Conservation (phyloP, 2,329 filamentous ascomycete species). For the Trichoderma harzianum region DNA sequence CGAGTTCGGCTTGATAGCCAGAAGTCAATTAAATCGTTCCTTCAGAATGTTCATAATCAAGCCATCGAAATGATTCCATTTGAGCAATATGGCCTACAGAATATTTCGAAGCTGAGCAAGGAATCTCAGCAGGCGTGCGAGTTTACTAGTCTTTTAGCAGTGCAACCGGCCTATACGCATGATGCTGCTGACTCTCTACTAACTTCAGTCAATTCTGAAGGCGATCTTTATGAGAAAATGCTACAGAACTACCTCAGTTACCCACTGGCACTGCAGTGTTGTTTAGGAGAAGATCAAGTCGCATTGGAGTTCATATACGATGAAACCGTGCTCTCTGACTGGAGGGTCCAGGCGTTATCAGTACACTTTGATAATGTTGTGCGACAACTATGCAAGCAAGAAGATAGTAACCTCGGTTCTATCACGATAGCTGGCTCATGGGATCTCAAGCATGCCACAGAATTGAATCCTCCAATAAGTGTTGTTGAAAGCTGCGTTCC, state of each 20-base stretch:
- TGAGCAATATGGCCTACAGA: conserved; percentile 24
- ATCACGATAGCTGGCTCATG: neutral
- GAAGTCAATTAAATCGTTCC: conserved; percentile 18
- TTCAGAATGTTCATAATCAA: conserved; percentile 16
- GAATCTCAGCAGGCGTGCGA: conserved; percentile 23
- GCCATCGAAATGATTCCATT: conserved; percentile 9
- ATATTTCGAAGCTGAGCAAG: conserved; percentile 20
- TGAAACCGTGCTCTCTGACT: neutral
- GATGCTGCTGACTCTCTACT: neutral
- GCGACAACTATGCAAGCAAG: neutral
- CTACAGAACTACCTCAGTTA: conserved; percentile 13
- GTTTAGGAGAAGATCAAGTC: neutral
- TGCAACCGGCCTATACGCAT: conserved; percentile 20
- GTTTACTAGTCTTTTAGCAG: conserved; percentile 28
- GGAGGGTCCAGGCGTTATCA: neutral
- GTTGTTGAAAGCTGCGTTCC: conserved; percentile 26
- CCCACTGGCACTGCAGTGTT: neutral
- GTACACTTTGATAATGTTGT: conserved; percentile 1
- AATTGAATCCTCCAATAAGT: neutral
- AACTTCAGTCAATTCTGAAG: neutral
- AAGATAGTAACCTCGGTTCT: neutral
- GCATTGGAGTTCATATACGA: conserved; percentile 1
- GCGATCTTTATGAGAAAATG: neutral
- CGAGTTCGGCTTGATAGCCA: conserved; percentile 19
- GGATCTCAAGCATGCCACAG: neutral